Evolutionary conservation across 2,329 filamentous ascomycete species (phyloP), one percentile per base, ranked within the genome.

Genomic region (Zymoseptoria brevis): DNA sequence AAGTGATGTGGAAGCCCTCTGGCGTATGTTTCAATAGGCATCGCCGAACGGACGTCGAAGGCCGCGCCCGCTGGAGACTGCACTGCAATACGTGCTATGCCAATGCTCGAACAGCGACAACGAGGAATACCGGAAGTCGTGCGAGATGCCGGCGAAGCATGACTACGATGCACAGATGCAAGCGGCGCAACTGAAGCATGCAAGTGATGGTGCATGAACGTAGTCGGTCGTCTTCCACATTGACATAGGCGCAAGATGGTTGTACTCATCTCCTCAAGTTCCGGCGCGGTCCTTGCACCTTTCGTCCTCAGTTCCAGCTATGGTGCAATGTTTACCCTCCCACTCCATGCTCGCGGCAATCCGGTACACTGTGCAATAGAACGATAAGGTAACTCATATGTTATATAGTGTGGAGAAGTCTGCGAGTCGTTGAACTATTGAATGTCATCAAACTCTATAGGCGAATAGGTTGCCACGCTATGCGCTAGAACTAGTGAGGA

Each of bases 101-200:
- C 50, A 54, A 9, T 54, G 51, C 21, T 30, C 51, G n/a, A 45
- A 26, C 19, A 54, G 51, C 16, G 56, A 58, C 21, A 35, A 53
- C 19, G 51, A 49, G 21, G 35, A 29, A 16, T 58, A 58, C 50
- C 51, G 24, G 3, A 51, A n/a, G 50, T 21, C 19, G 19, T 51
- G 24, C 50, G 13, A 51, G 50, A 51, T 13, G 13, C 19, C 19
- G 19, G 11, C 50, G 50, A 51, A 51, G 24, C 7, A 51, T n/a
- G 19, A n/a, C 24, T 51, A 11, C 11, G 19, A 21, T 22, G 35
- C 35, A 4, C 35, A 16, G 11, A 41, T 16, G 35, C 35, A 41
- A 41, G 35, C 9, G 35, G 3, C 35, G 16, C 35, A 41, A 41
- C 11, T 41, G 35, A 5, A 16, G 35, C 35, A 41, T 41, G 2